Percentiles rank a stretch among this genome's conserved stretches.
These are phyloP conservation scores for Candida palmyrensis DNA, from an alignment of 805 yeast genomes.

Conservation along the genomic window DNA sequence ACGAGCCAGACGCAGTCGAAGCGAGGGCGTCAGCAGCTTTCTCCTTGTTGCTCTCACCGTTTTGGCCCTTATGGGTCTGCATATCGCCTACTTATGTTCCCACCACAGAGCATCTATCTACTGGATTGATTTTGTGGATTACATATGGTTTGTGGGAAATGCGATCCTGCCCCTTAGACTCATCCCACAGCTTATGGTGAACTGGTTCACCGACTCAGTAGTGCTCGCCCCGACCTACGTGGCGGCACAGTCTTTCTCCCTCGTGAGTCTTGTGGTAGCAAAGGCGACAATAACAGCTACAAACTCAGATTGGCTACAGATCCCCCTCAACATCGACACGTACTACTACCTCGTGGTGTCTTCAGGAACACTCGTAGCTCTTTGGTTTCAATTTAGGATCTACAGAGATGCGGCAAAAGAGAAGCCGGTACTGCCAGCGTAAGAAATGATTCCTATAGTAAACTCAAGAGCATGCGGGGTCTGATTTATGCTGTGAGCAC, in stretches of 20 bases:
- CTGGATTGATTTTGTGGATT: conserved; percentile 37
- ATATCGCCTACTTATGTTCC: not conserved
- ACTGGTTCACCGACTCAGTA: conserved; percentile 29
- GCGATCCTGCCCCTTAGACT: conserved; percentile 17
- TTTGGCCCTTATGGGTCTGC: not conserved
- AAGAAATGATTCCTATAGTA: too few relatives aligned
- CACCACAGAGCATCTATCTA: conserved; percentile 12
- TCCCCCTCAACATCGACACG: conserved; percentile 13
- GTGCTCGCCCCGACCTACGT: conserved; percentile 9
- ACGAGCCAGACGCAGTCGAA: not conserved
- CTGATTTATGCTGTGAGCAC: too few relatives aligned
- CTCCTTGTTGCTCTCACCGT: not conserved
- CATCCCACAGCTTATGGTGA: conserved; percentile 38
- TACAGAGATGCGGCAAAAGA: too few relatives aligned
- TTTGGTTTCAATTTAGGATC: conserved; percentile 2
- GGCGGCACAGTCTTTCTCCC: conserved; percentile 4
- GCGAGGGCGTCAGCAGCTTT: not conserved
- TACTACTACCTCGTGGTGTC: not conserved
- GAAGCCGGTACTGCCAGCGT: too few relatives aligned
- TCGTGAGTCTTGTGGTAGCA: conserved; percentile 7
- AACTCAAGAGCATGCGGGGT: too few relatives aligned
- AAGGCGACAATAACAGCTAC: conserved; percentile 4
- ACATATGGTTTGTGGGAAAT: conserved; percentile 32
- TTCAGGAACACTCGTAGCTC: conserved; percentile 1
- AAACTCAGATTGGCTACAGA: conserved; percentile 11